These are phyloP conservation scores for Xenosphaeropsis pyriputrescens DNA, from an alignment of 2,329 filamentous ascomycete species.

Conservation along the genomic window DNA sequence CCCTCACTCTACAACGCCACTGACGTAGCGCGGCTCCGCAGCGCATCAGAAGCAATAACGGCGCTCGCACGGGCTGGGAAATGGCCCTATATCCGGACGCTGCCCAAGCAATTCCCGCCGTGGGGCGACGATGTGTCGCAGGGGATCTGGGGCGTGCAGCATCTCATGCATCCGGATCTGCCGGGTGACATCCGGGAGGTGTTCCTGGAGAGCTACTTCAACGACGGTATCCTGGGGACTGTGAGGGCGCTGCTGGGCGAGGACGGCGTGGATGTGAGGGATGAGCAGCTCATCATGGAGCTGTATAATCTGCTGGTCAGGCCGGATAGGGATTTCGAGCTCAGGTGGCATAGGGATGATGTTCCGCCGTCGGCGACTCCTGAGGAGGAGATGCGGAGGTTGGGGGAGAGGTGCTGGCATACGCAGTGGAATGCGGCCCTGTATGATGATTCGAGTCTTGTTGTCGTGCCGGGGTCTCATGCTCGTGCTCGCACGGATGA, in stretches of 20 bases:
- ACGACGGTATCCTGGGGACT: conserved; percentile 42
- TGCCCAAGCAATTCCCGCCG: conserved; percentile 84
- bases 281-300: conserved; percentile 67
- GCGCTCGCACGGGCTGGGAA: conserved; percentile 48
- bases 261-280: conserved; percentile 18
- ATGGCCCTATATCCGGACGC: conserved; percentile 73
- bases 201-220: conserved; percentile 63
- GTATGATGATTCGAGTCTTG: conserved; percentile 56
- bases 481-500: conserved; percentile 49
- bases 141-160: conserved; percentile 85
- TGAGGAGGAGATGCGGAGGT: conserved; percentile 49
- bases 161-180: conserved; percentile 63
- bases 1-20: conserved; percentile 42
- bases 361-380: conserved; percentile 49
- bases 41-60: conserved; percentile 41
- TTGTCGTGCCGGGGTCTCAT: conserved; percentile 71
- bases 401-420: conserved; percentile 50
- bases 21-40: conserved; percentile 43
- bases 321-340: conserved; percentile 54
- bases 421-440: conserved; percentile 83
- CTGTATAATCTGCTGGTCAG: conserved; percentile 75
- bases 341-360: conserved; percentile 80
- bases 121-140: conserved; percentile 47
- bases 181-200: conserved; percentile 32
- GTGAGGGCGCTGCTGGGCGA: conserved; percentile 48